Percentiles rank a stretch among this genome's conserved stretches.
Evolutionary conservation across 768 basidiomycete species (phyloP).

Genomic region (Trichaptum fuscoviolaceum): DNA sequence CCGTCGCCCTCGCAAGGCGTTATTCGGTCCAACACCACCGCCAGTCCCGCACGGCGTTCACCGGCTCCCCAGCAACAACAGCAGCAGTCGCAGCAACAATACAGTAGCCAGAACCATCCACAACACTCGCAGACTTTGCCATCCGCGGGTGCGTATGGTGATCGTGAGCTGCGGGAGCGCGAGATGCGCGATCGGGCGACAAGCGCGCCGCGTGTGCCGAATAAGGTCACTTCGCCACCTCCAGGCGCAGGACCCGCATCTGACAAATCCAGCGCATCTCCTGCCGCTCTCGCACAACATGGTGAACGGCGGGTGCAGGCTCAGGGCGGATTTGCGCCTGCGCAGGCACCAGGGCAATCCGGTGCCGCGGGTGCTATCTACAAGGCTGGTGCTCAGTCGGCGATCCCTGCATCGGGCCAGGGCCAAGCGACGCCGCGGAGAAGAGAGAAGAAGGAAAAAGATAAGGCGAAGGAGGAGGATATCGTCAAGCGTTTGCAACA

Average conservation of each 20-base stretch:
- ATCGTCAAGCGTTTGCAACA: slow-evolving; percentile 87
- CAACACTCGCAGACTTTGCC: slow-evolving; percentile 8
- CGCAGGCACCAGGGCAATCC: slow-evolving; percentile 21
- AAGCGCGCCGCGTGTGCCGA: slow-evolving; percentile 9
- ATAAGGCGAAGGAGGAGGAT: slow-evolving; percentile 78
- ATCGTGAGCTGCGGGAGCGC: slow-evolving; percentile 18
- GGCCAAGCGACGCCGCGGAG: slow-evolving; percentile 80
- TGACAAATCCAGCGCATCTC: slow-evolving; percentile 2
- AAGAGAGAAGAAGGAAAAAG: slow-evolving; percentile 79
- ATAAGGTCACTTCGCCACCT: slow-evolving; percentile 8
- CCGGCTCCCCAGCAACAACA: slow-evolving; percentile 64
- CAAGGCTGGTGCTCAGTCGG: slow-evolving; percentile 43
- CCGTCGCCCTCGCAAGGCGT: slow-evolving; percentile 3
- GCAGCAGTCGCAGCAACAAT: slow-evolving; percentile 39
- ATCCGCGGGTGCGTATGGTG: slow-evolving; percentile 3
- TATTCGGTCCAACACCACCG: slow-evolving; percentile 31
- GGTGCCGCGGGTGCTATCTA: slow-evolving; percentile 19
- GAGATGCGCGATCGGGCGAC: not conserved
- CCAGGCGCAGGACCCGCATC: not conserved
- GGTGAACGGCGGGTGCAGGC: slow-evolving; percentile 33
- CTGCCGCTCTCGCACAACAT: slow-evolving; percentile 20
- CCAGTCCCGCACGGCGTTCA: slow-evolving; percentile 31
- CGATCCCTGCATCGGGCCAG: slow-evolving; percentile 53
- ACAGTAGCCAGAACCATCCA: slow-evolving; percentile 5
- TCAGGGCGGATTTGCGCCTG: slow-evolving; percentile 56